Evolutionary conservation across 768 basidiomycete genomes (phyloP), one percentile per base, ranked within the genome.

Genomic region (Neoboletus subvelutipes): DNA sequence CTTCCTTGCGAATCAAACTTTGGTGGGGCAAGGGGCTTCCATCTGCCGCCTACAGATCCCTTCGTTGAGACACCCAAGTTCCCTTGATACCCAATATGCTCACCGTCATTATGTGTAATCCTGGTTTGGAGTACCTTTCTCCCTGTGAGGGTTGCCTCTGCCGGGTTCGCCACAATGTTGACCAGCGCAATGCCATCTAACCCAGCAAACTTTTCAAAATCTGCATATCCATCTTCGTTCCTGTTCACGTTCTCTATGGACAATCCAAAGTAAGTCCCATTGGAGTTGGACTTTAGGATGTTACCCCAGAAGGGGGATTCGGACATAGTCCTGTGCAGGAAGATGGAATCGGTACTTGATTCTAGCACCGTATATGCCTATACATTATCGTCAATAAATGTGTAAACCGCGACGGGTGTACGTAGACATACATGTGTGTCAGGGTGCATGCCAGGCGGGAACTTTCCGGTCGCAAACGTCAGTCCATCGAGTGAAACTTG

Each of bases 151-250:
- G 77, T 73, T 0, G 94, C 94, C 48, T 92, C 86, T 0, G 78
- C 75, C 0, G 92, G 80, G 66, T 98, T 97, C 7, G 87, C 73
- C 8, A 99, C 93, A 37, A 98, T 66, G 66, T 99, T 99, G 63
- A 95, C 82, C 46, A 99, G 74, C 6, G 96, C 96, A 60, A 99
- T 96, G 0, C 97, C 97, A 69, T 98, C 95, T 48, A 99, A 73
- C 11, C 94, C 95, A 54, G 90, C 84, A 81, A 98, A 89, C 79
- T 98, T 99, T 77, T 99, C 97, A 63, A 98, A 99, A 71, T 99
- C 96, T 33, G 94, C 95, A 66, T 82, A 98, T 5, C 97, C 97
- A 0, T 76, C 68, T 0, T 83, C 75, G 68, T 99, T 88, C n/a
- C 97, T 83, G 71, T 98, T 98, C 54, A 91, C 97, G 64, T 94